These are phyloP conservation scores for Cyclocybe cylindracea DNA, from an alignment of 768 basidiomycete species.

Conservation along the genomic window DNA sequence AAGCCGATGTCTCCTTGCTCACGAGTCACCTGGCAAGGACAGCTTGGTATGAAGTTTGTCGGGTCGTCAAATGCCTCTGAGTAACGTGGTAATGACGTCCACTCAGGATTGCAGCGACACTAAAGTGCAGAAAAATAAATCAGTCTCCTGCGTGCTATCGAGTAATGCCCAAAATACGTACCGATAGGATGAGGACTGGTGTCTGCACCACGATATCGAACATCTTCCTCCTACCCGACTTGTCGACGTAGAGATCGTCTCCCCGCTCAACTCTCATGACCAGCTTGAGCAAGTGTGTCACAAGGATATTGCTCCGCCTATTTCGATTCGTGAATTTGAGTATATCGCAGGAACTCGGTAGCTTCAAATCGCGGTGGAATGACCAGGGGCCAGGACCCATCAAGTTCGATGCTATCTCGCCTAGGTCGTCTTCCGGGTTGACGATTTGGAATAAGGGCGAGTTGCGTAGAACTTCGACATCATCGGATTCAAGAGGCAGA, in stretches of 20 bases:
- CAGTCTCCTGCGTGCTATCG: neutral
- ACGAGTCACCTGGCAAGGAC: slow-evolving; percentile 44
- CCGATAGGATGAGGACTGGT: slow-evolving; percentile 86
- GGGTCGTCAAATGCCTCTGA: slow-evolving; percentile 45
- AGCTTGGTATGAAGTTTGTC: slow-evolving; percentile 34
- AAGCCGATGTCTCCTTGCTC: slow-evolving; percentile 6
- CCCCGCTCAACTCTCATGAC: slow-evolving; percentile 83
- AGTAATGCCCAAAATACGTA: slow-evolving; percentile 36
- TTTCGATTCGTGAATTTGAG: slow-evolving; percentile 84
- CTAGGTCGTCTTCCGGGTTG: slow-evolving; percentile 48
- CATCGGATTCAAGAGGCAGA: slow-evolving; percentile 77
- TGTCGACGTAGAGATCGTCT: slow-evolving; percentile 66
- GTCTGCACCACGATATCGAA: slow-evolving; percentile 88
- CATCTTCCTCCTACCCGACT: slow-evolving; percentile 73
- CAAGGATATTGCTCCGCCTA: slow-evolving; percentile 68
- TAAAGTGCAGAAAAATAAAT: slow-evolving; percentile 21
- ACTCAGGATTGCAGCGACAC: slow-evolving; percentile 84
- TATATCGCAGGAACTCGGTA: slow-evolving; percentile 63
- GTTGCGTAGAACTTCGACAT: slow-evolving; percentile 56
- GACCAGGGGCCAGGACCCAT: slow-evolving; percentile 91
- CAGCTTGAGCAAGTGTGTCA: slow-evolving; percentile 80
- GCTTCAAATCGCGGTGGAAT: slow-evolving; percentile 64
- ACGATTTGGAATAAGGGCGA: slow-evolving; percentile 67
- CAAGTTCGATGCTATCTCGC: slow-evolving; percentile 56
- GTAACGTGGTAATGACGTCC: slow-evolving; percentile 80